Evolutionary conservation across 1,284 basidiomycete species (phyloP), one percentile per base, ranked within the genome.

Genomic region (Leccinum angustisporum): DNA sequence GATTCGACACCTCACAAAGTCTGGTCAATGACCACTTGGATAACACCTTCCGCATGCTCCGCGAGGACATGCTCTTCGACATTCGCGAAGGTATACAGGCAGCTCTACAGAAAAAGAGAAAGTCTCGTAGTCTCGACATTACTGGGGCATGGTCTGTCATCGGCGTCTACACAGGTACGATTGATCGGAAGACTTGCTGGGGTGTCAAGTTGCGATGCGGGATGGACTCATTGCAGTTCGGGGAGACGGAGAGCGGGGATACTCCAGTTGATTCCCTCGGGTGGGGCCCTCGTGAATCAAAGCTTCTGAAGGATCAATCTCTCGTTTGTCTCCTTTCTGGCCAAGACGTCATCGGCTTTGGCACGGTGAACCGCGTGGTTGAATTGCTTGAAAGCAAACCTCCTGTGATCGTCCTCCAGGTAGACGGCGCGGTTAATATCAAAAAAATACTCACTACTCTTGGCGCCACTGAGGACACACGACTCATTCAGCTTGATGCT

Each of bases 11-110:
- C 0, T 74, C 75, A 25, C 69, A 74, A 1, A 68, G 63, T 1
- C 78, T 82, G 1, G 65, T 79, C 5, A 69, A 76, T 0, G 75
- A 76, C 2, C 81, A 88, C 62, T 72, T 88, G 14, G 87, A 88
- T 64, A 87, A 86, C 57, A 84, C 85, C 57, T 89, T 86, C 65
- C 81, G 87, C 2, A 75, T 89, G 31, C 72, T 87, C 13, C 74
- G 87, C 1, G 87, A 89, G 66, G 87, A 89, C 63, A 86, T 89
- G 84, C 63, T 88, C 2, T 78, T 81, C 61, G 85, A 88, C 63
- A 78, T 89, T 68, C 78, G 80, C 7, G 83, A 89, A 48, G 86
- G 86, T 66, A 60, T 86, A 6, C 77, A 81, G 53, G 75, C 80
- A 6, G 76, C 73, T 0, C 59, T 74, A 4, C 77, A 77, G 4